These are phyloP conservation scores for Coix lacrymajobi DNA, from an alignment of 176 grass and related monocot species.

Conservation along the genomic window DNA sequence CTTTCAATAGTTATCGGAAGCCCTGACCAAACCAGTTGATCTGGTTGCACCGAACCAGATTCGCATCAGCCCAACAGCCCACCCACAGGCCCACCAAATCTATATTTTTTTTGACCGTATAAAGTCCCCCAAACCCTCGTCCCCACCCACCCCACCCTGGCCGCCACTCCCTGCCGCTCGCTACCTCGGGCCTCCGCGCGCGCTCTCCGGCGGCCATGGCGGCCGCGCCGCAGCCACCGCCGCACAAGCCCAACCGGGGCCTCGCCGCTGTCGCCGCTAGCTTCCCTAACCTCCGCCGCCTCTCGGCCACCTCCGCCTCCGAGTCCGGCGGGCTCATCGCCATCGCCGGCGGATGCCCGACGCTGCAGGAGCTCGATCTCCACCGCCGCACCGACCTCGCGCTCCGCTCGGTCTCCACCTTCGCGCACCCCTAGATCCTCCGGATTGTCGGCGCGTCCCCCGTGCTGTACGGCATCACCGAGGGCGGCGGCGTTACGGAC, in stretches of 20 bases:
- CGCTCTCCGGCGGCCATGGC: constrained; percentile 8
- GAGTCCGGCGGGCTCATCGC: constrained; percentile 65
- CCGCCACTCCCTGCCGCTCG: too few relatives aligned
- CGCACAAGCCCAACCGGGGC: constrained; percentile 26
- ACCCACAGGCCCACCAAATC: too few relatives aligned
- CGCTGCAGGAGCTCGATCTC: constrained; percentile 79
- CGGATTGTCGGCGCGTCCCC: constrained; percentile 49
- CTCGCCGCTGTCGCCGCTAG: constrained; percentile 49
- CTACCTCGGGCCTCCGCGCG: constrained; percentile 26
- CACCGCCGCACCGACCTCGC: constrained; percentile 76
- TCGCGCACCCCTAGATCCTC: constrained; percentile 84
- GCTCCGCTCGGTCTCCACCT: constrained; percentile 81
- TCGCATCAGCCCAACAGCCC: too few relatives aligned
- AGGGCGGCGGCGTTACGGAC: constrained; percentile 65
- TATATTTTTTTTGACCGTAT: too few relatives aligned
- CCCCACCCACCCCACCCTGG: too few relatives aligned
- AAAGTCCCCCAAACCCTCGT: too few relatives aligned
- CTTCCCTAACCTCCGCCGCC: constrained; percentile 57
- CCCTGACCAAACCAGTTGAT: too few relatives aligned
- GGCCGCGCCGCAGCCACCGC: constrained; percentile 9
- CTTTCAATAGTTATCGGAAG: too few relatives aligned
- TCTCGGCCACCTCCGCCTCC: constrained; percentile 51
- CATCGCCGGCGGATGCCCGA: constrained; percentile 54
- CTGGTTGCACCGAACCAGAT: too few relatives aligned
- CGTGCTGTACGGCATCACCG: constrained; percentile 35